phyloP scores from a whole-genome alignment of 2,329 filamentous ascomycete species.

The Colletotrichum viniferum region DNA sequence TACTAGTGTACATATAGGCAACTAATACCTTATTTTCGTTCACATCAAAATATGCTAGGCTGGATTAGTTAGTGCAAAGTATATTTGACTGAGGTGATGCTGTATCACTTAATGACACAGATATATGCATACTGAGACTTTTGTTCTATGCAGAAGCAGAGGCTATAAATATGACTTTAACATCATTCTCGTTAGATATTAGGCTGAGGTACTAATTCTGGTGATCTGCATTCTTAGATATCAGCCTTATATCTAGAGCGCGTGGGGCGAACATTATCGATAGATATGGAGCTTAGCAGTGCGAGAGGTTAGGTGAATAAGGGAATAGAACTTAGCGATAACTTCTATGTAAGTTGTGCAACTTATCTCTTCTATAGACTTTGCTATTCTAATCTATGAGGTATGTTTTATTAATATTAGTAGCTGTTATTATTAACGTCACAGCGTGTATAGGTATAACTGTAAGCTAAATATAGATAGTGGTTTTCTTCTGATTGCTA shows the following conservation, averaged over 20 bases:
- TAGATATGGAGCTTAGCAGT: neutral
- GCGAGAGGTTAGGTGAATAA: neutral
- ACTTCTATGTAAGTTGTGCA: no score
- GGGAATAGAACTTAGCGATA: neutral
- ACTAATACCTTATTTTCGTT: neutral
- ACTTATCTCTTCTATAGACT: no score
- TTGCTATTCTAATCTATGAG: no score
- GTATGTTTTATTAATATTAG: no score
- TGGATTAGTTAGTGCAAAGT: neutral
- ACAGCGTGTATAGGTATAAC: no score
- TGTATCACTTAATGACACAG: neutral
- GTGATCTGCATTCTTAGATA: no score
- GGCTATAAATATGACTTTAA: neutral
- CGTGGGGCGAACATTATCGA: neutral
- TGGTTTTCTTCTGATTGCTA: no score
- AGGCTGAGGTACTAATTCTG: neutral
- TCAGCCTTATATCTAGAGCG: no score
- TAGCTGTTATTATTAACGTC: no score
- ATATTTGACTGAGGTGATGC: neutral
- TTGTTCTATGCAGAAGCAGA: neutral
- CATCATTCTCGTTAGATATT: neutral
- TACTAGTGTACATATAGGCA: neutral
- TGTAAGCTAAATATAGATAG: no score
- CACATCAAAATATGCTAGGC: neutral
- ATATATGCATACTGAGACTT: neutral